Base-by-base conservation (phyloP, 805 yeast species). In the Wickerhamiella lipophila region DNA sequence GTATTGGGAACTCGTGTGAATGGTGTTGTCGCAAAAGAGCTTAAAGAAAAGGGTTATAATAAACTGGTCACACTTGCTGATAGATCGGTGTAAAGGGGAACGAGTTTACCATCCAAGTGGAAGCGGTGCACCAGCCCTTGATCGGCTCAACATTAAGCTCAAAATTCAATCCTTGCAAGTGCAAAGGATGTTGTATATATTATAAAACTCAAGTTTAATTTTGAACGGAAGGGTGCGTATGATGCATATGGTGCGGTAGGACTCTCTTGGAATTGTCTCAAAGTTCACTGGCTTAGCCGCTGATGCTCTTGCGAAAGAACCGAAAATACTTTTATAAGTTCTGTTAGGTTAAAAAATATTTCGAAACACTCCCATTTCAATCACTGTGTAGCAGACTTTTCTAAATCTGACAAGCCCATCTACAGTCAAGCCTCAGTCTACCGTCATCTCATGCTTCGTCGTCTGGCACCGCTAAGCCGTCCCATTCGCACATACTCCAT, bases 1-100 rank as follows among this genome's bases (percentile, higher is more conserved):
- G 96, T 96, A 8, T 73, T 92, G 46, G 98, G 97, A 15, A 83
- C 96, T 22, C 83, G 97, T 75, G 84, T 92, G 52, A 73, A 83
- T 27, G 79, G 88, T 36, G 92, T 83, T 43, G 96, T 89, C 21
- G 95, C 96, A 21, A 83, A 83, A 64, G 96, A 89, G 65, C 73
- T 92, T 52, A 80, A 79, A 68, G 84, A 82, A 53, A 79, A 77
- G 68, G 82, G 86, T 52, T 86, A 75, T 66, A 81, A 78, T 68
- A 89, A 89, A 70, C 78, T 92, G 47, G 85, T 85, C 35, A 73
- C 96, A 11, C 74, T 89, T 65, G 97, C 97, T 16, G 95, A 96
- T 59, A 83, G 85, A 60, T 82, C 81, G 42, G 71, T 79, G 40
- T 80, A 63, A 39, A 11, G 22, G n/a, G 13, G 35, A 6, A 5